Percentiles rank a stretch among this genome's conserved stretches.
phyloP scores from a whole-genome alignment of 192 early-diverging fungal species.

The Dimargaris cristalligena region DNA sequence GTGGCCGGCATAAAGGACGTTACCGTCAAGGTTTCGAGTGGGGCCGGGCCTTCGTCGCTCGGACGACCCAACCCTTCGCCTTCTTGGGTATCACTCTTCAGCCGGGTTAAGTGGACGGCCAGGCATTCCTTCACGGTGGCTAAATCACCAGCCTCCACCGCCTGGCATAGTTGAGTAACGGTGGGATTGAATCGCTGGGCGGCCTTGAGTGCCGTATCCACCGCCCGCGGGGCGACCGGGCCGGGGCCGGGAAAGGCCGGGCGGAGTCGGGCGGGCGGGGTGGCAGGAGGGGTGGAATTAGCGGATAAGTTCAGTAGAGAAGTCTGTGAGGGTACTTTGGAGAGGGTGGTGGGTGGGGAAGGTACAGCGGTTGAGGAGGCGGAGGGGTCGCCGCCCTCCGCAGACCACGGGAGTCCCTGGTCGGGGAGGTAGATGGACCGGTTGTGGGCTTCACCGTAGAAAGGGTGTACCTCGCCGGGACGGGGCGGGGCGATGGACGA shows the following conservation, averaged over 20 bases:
- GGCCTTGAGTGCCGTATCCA: not conserved
- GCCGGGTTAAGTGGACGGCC: not conserved
- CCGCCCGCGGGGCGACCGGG: not conserved
- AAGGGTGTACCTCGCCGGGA: conserved; percentile 35
- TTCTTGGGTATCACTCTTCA: conserved; percentile 6
- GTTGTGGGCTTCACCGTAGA: conserved; percentile 37
- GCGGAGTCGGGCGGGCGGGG: not conserved
- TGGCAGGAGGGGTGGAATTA: not conserved
- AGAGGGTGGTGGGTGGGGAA: too few relatives aligned
- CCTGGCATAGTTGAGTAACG: conserved; percentile 10
- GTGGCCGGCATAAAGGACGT: conserved; percentile 19
- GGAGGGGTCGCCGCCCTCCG: not conserved
- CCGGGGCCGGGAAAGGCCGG: not conserved
- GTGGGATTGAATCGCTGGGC: conserved; percentile 10
- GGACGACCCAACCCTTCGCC: not conserved
- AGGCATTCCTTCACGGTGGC: conserved; percentile 3
- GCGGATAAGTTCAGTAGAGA: not conserved
- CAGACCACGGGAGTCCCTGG: conserved; percentile 7
- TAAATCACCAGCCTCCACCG: conserved; percentile 8
- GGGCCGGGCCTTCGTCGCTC: not conserved
- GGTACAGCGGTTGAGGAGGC: not conserved
- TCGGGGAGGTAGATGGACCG: conserved; percentile 18
- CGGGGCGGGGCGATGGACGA: conserved; percentile 38
- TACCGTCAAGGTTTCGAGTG: not conserved
- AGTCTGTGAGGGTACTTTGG: not conserved